Conservation (phyloP, 768 basidiomycete species). For the Russula sp. region DNA sequence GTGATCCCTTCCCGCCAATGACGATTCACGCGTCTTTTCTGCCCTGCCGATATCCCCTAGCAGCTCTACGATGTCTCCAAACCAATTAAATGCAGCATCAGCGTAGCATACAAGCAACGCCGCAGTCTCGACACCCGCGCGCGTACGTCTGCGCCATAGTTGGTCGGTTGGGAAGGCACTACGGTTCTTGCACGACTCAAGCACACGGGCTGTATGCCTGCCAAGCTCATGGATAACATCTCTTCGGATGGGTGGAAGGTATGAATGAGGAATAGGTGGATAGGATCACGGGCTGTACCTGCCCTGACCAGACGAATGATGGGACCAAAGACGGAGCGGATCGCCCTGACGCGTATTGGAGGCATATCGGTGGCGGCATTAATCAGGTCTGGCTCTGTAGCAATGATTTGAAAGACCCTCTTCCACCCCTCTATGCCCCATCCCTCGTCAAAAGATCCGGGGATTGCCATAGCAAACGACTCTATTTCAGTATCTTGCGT, state of each 20-base stretch:
- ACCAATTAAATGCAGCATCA: not conserved
- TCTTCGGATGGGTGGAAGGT: too few species aligned
- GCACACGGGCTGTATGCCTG: too few species aligned
- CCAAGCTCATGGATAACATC: too few species aligned
- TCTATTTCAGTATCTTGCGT: not conserved
- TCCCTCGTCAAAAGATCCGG: not conserved
- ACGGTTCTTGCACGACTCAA: not conserved
- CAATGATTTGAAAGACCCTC: not conserved
- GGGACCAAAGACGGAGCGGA: too few species aligned
- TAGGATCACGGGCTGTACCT: too few species aligned
- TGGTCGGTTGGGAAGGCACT: not conserved
- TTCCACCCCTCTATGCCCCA: not conserved
- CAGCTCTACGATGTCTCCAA: not conserved
- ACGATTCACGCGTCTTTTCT: not conserved
- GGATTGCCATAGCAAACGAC: not conserved
- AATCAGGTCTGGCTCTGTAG: too few species aligned
- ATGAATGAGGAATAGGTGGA: too few species aligned
- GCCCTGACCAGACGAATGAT: too few species aligned
- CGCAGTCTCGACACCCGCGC: not conserved
- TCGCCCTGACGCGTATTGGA: too few species aligned
- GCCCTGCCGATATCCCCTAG: not conserved
- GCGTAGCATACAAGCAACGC: not conserved
- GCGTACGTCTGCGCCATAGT: not conserved
- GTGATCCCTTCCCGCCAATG: not conserved
- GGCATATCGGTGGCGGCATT: too few species aligned